Base-by-base conservation (phyloP, 2,329 filamentous ascomycete genomes). In the Torrubiellomyces zombiae region DNA sequence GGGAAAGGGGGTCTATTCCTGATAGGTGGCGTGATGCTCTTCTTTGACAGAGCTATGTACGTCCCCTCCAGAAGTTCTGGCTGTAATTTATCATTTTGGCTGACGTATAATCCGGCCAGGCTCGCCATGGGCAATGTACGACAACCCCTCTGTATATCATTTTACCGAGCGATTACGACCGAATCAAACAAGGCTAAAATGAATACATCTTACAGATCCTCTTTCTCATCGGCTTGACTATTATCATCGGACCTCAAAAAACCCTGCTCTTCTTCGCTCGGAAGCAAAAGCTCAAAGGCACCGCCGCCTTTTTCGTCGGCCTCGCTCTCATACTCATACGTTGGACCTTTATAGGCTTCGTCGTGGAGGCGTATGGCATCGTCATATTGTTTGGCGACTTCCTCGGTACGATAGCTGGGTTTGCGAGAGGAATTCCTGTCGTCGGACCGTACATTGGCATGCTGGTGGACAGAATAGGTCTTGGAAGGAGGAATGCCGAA, bases 1-100 rank as follows among this genome's bases (percentile, higher is more conserved):
- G 12, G 8, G 10, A 25, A 48, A 92, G 86, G 86, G 51, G 82
- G 79, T 38, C 75, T 95, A 61, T 98, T 98, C 63, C 70, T 98
- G 29, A 68, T 94, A 47, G 80, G 82, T 45, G 89, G 89, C 32
- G 81, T 98, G 7, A 66, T 98, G 55, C 69, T 98, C 55, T 95
- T 98, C 60, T 98, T 98, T 59, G 89, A 98, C 56, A 73, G 89
- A 37, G 81, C 89, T 44, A 85, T 95, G 81, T 86, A 60, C 45
- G 74, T 61, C 7, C 14, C 10, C 12, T 20, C 12, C 29, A n/a
- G n/a, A n/a, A n/a, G n/a, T n/a, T n/a, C n/a, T n/a, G n/a, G n/a
- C n/a, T n/a, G n/a, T n/a, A n/a, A n/a, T n/a, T n/a, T n/a, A n/a
- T n/a, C n/a, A n/a, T n/a, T n/a, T n/a, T n/a, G n/a, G n/a, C n/a